Conservation (phyloP, 2,329 filamentous ascomycete genomes). For the Ophiobolus disseminans region DNA sequence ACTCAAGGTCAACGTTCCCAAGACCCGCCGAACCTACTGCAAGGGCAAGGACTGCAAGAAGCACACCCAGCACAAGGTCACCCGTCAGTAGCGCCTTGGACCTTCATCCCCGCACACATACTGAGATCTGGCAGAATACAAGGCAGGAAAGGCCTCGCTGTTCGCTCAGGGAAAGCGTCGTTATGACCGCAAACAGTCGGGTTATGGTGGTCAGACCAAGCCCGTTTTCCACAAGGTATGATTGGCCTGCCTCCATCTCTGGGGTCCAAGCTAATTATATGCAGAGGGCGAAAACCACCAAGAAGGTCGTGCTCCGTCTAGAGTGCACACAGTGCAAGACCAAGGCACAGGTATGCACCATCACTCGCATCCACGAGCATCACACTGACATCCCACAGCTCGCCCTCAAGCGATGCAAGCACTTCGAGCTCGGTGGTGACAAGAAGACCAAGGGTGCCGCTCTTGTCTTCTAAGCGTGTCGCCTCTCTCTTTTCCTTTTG, state of each 20-base stretch:
- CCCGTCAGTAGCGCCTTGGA: conserved; percentile 39
- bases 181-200: conserved; percentile 89
- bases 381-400: conserved; percentile 73
- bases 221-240: conserved; percentile 90
- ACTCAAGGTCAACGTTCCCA: conserved; percentile 91
- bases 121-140: conserved; percentile 70
- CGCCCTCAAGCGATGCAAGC: conserved; percentile 99
- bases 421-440: conserved; percentile 99
- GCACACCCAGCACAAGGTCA: conserved; percentile 47
- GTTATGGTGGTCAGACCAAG: conserved; percentile 99
- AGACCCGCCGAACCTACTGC: conserved; percentile 97
- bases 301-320: conserved; percentile 99
- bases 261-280: conserved; percentile 19
- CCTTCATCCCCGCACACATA: conserved; percentile 16
- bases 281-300: conserved; percentile 99
- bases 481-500: conserved; percentile 50
- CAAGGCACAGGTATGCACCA: conserved; percentile 40
- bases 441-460: conserved; percentile 99
- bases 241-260: neutral
- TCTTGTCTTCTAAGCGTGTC: conserved; percentile 92
- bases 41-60: conserved; percentile 90
- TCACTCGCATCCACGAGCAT: neutral
- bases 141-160: conserved; percentile 93
- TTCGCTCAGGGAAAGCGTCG: conserved; percentile 99
- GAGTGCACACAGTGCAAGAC: conserved; percentile 94